These are phyloP conservation scores for Schizosaccharomyces osmophilus DNA, from an alignment of 805 yeast species.

Conservation along the genomic window DNA sequence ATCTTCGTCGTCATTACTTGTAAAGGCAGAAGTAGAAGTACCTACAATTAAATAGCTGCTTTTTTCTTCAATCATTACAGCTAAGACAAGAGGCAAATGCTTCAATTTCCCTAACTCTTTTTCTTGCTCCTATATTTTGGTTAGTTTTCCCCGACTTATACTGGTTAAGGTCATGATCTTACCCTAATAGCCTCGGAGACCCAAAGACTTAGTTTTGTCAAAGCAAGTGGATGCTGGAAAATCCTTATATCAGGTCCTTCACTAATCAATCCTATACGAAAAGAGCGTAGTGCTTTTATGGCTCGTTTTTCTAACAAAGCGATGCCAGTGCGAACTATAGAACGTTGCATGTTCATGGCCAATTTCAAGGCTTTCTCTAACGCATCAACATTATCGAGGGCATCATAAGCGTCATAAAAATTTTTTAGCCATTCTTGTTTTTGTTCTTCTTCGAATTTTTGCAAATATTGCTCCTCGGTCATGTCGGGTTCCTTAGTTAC, in stretches of 20 bases:
- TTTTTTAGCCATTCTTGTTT: conserved; percentile 42
- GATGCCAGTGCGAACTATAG: conserved; percentile 68
- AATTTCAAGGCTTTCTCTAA: conserved; percentile 6
- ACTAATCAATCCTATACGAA: conserved; percentile 63
- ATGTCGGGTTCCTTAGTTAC: conserved; percentile 8
- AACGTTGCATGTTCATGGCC: conserved; percentile 34
- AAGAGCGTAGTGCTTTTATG: conserved; percentile 54
- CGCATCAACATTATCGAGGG: conserved; percentile 17
- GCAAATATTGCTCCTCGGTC: conserved; percentile 1
- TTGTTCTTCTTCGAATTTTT: conserved; percentile 1
- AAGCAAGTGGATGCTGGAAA: conserved; percentile 66
- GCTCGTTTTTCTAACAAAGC: conserved; percentile 66
- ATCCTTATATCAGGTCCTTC: conserved; percentile 65
- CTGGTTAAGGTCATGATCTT: neutral
- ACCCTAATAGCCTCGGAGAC: conserved; percentile 45
- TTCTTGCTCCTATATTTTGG: conserved; percentile 10
- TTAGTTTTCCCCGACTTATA: neutral
- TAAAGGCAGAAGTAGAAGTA: conserved; percentile 56
- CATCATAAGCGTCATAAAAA: conserved; percentile 48
- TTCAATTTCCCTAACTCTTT: conserved; percentile 27
- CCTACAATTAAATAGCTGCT: conserved; percentile 77
- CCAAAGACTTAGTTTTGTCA: conserved; percentile 75
- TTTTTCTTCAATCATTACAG: conserved; percentile 46
- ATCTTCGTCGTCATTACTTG: conserved; percentile 6
- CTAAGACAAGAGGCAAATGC: conserved; percentile 59